Conservation (phyloP, 768 basidiomycete genomes). For the Calocybe cyanea region DNA sequence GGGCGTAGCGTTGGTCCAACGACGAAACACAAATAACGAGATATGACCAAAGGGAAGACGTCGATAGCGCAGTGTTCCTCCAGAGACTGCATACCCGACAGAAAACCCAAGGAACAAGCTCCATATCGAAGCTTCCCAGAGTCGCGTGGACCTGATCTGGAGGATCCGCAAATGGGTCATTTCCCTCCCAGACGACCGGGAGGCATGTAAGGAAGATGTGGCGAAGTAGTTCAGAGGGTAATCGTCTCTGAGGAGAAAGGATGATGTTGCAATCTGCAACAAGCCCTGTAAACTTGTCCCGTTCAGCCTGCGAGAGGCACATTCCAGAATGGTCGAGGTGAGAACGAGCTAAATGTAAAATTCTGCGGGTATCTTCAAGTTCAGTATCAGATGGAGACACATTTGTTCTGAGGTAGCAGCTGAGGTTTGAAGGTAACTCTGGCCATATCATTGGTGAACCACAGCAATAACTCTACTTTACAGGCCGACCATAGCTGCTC, state of each 20-base stretch:
- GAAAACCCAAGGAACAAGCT: neutral
- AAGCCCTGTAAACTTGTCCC: neutral
- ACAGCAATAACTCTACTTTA: too few species aligned
- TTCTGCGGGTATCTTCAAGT: neutral
- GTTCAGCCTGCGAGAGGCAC: neutral
- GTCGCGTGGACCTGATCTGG: neutral
- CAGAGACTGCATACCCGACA: neutral
- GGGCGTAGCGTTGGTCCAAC: neutral
- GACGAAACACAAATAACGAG: neutral
- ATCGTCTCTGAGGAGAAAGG: neutral
- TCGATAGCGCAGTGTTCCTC: neutral
- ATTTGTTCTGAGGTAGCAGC: neutral
- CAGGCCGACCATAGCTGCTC: too few species aligned
- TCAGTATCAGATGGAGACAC: neutral
- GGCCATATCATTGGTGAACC: neutral
- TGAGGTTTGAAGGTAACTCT: neutral
- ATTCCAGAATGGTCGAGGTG: neutral
- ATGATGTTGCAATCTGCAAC: neutral
- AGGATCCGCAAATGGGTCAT: neutral
- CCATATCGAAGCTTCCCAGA: neutral
- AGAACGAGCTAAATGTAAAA: neutral
- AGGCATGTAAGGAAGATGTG: neutral
- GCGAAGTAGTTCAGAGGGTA: neutral
- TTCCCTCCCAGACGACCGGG: neutral
- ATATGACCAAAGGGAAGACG: neutral